phyloP scores from a whole-genome alignment of 208 protist genomes.

The Leptomonas pyrrhocoris region DNA sequence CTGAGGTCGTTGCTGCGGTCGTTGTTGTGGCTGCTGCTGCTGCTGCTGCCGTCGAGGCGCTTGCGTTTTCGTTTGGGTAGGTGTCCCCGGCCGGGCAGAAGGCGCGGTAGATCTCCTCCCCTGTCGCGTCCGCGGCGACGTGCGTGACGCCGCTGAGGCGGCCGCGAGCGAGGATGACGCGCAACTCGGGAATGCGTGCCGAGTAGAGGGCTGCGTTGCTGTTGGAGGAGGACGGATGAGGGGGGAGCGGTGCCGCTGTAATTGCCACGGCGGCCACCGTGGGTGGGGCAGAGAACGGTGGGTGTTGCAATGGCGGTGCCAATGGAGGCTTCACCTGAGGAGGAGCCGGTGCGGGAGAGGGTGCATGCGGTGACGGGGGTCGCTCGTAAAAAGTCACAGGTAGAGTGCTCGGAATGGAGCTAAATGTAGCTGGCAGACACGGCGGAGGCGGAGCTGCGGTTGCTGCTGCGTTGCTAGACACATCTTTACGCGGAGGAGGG shows the following conservation, averaged over 20 bases:
- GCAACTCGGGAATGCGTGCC: conserved; percentile 22
- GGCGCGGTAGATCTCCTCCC: conserved; percentile 28
- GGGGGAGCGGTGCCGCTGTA: no score
- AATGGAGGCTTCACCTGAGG: background rate
- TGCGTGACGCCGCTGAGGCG: conserved; percentile 16
- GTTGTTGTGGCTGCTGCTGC: conserved; percentile 2
- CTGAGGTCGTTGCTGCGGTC: background rate
- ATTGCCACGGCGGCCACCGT: background rate
- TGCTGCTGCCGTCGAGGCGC: background rate
- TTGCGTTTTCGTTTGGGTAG: background rate
- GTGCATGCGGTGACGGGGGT: background rate
- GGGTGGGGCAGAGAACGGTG: conserved; percentile 4
- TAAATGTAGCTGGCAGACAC: background rate
- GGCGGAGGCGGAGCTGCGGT: background rate
- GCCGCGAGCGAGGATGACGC: conserved; percentile 28
- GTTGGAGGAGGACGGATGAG: no score
- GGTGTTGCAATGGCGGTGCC: background rate
- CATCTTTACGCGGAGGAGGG: background rate
- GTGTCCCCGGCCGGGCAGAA: conserved; percentile 28
- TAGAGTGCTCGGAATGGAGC: background rate
- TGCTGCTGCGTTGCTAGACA: background rate
- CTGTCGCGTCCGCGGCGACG: conserved; percentile 10
- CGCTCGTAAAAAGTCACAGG: background rate
- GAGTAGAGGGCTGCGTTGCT: background rate
- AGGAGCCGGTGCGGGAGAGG: background rate